Base-by-base conservation (phyloP, 495 filamentous ascomycete genomes). In the Hypomontagnella submonticulosa region DNA sequence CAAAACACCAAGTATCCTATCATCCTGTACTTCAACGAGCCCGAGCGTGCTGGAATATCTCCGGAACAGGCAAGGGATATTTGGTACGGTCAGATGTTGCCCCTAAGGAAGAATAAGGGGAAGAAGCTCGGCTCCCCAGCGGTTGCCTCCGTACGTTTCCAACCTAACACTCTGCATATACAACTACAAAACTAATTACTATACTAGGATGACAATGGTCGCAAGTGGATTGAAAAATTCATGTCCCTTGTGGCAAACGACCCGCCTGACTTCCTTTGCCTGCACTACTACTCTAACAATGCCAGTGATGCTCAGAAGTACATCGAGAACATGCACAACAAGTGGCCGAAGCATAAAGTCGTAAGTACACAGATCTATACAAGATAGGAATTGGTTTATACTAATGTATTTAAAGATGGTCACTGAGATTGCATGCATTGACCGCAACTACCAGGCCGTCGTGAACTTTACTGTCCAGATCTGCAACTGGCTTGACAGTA, bases 1-100 rank as follows among this genome's bases (percentile, higher is more conserved):
- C 51, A 71, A 36, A 61, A 62, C 20, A 57, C 68, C 9, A 66
- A 71, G 4, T 60, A 71, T 16, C 52, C 67, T 8, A 75, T 77
- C 18, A 71, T 83, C 4, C 78, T 77, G 37, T 83, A 72, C 58
- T 77, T 80, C 73, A 83, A 83, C 61, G 80, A 82, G 63, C 80
- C 80, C 5, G 79, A 83, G 38, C 71, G 78, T 37, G 63, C 71
- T 32, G 74, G 74, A 11, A 78, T 81, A 12, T 68, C 69, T 3
- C 68, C 80, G 0, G 66, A 76, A 60, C 48, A 78, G 55, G 80
- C 80, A 41, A 78, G 71, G 36, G 69, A 76, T n/a, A 67, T 73
- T 41, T 82, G 79, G 78, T 44, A 56, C 12, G 59, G 72, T 7
- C 71, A 82, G 56, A 73, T 81, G 60, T 48, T 79, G 4, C 74